A percentile compares a stretch with the other conserved stretches of the same genome.
These are phyloP conservation scores for Ogataea salicorniae DNA, from an alignment of 805 yeast species.

Conservation along the genomic window DNA sequence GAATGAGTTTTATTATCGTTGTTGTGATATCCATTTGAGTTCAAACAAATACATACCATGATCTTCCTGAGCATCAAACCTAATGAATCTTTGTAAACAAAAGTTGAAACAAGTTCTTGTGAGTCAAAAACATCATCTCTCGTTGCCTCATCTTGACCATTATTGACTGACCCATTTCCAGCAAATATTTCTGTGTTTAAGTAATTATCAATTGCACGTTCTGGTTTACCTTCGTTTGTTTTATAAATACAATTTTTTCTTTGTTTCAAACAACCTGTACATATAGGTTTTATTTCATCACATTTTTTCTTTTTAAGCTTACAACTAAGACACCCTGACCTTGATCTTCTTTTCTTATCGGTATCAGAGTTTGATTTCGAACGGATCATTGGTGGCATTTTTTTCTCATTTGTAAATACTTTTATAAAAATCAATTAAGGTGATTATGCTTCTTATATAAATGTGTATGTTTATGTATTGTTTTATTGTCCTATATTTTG, in stretches of 20 bases:
- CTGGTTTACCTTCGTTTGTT: not conserved
- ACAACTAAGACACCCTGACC: conserved; percentile 38
- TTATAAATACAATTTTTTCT: not conserved
- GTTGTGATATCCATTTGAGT: not conserved
- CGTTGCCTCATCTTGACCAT: too few relatives aligned
- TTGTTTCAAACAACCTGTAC: conserved; percentile 19
- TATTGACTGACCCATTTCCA: too few relatives aligned
- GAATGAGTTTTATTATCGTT: not conserved
- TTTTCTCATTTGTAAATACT: too few relatives aligned
- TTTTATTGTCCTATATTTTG: too few relatives aligned
- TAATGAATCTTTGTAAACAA: not conserved
- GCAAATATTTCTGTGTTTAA: not conserved
- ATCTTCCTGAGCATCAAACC: not conserved
- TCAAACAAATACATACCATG: not conserved
- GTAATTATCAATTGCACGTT: not conserved
- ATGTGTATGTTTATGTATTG: too few relatives aligned
- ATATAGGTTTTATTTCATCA: conserved; percentile 23
- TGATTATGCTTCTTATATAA: too few relatives aligned
- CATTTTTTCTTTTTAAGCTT: conserved; percentile 40
- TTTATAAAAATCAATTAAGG: too few relatives aligned
- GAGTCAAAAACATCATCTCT: not conserved
- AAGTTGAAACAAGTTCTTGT: not conserved
- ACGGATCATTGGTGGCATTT: too few relatives aligned
- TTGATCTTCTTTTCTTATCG: conserved; percentile 15
- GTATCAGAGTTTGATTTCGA: too few relatives aligned